Conservation (phyloP, 495 filamentous ascomycete species). For the Trichocladium uniseriatum region DNA sequence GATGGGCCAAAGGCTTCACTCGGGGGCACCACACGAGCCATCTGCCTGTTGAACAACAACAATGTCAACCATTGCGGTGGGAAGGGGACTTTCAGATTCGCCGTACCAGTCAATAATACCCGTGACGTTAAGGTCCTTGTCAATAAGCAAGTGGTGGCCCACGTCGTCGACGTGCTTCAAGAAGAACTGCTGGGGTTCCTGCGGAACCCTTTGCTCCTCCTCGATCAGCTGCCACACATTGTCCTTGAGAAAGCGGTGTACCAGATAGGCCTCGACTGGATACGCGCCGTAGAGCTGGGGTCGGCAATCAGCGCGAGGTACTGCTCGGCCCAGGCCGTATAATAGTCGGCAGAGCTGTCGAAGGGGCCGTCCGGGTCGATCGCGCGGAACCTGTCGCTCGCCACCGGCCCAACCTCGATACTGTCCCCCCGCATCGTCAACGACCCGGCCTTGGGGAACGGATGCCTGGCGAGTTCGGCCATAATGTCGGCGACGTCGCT, state of each 20-base stretch:
- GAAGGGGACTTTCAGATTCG: no score
- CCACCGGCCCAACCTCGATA: no score
- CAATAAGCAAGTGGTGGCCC: conserved; percentile 3
- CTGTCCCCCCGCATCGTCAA: no score
- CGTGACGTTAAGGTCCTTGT: conserved; percentile 2
- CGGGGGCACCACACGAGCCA: conserved; percentile 2
- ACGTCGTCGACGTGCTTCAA: conserved; percentile 4
- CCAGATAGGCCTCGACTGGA: conserved; percentile 1
- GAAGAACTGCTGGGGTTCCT: not conserved
- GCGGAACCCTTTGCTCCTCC: not conserved
- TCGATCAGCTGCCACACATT: not conserved
- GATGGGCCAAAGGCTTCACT: conserved; percentile 3
- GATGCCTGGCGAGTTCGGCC: conserved; percentile 1
- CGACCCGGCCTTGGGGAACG: not conserved
- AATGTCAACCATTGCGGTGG: no score
- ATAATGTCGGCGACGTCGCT: not conserved
- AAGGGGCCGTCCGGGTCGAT: not conserved
- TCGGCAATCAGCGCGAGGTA: conserved; percentile 1
- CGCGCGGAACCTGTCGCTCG: conserved; percentile 3
- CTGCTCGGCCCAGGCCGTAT: not conserved
- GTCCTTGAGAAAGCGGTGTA: conserved; percentile 1
- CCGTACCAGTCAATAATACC: conserved; percentile 11
- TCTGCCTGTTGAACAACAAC: no score
- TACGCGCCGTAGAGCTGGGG: not conserved
- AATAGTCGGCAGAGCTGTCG: not conserved